Percentiles rank a stretch among this genome's conserved stretches.
These are phyloP conservation scores for Delitschia confertaspora DNA, from an alignment of 495 filamentous ascomycete species.

Conservation along the genomic window DNA sequence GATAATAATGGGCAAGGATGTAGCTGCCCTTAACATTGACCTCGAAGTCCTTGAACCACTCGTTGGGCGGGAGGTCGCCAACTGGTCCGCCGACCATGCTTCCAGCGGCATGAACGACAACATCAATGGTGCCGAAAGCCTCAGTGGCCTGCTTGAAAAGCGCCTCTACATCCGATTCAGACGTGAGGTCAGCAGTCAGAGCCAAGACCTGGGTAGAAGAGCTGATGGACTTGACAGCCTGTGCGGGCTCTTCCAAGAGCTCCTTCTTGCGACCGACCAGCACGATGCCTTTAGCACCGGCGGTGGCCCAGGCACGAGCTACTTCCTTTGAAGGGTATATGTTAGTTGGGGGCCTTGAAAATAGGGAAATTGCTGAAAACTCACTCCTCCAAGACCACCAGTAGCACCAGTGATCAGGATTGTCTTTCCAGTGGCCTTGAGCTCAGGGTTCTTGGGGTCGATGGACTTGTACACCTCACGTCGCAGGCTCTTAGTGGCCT, in stretches of 20 bases:
- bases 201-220: constrained; percentile 33
- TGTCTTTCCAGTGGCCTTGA: constrained; percentile 37
- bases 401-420: constrained; percentile 41
- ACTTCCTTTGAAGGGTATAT: constrained; percentile 29
- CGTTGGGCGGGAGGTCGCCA: constrained; percentile 1
- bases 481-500: constrained; percentile 31
- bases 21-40: constrained; percentile 41
- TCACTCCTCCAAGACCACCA: constrained; percentile 37
- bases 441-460: constrained; percentile 31
- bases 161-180: constrained; percentile 27
- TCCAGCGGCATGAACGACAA: constrained; percentile 15
- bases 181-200: constrained; percentile 34
- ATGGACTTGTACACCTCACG: constrained; percentile 41
- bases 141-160: constrained; percentile 36
- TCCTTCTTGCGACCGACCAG: constrained; percentile 35
- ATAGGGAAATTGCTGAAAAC: constrained; percentile 1
- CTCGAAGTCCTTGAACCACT: constrained; percentile 27
- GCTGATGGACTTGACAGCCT: too few relatives aligned
- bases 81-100: constrained; percentile 5
- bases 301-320: constrained; percentile 37
- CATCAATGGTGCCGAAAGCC: constrained; percentile 26
- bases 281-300: constrained; percentile 37
- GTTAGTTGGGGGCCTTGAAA: constrained; percentile 1
- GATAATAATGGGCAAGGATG: constrained; percentile 35
- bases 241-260: constrained; percentile 31